Evolutionary conservation across 768 basidiomycete genomes (phyloP).

Genomic region (Symmetrospora coprosmae): DNA sequence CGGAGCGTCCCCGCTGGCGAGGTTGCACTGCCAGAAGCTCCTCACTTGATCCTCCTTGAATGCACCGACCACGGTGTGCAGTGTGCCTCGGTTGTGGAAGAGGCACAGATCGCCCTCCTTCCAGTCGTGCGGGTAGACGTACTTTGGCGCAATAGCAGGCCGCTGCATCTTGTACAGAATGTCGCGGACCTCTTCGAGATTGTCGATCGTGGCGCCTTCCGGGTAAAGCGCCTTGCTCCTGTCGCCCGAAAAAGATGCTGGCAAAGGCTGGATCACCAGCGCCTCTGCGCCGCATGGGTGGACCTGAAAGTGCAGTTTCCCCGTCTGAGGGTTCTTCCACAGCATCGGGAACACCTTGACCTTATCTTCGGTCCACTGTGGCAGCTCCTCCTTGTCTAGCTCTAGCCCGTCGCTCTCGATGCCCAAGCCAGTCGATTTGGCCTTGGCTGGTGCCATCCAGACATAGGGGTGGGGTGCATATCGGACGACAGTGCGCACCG

Average conservation of each 20-base stretch:
- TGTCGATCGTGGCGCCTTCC: slow-evolving; percentile 60
- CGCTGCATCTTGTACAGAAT: slow-evolving; percentile 74
- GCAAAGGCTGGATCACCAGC: slow-evolving; percentile 53
- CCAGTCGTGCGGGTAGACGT: slow-evolving; percentile 86
- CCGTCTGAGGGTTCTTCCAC: slow-evolving; percentile 86
- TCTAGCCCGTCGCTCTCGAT: slow-evolving; percentile 67
- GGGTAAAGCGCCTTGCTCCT: slow-evolving; percentile 59
- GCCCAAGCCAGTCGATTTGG: slow-evolving; percentile 64
- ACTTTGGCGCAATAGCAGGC: slow-evolving; percentile 61
- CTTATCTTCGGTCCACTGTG: slow-evolving; percentile 65
- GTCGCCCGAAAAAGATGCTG: neutral
- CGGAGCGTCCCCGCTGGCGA: slow-evolving; percentile 65
- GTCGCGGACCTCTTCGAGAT: slow-evolving; percentile 57
- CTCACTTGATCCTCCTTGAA: slow-evolving; percentile 44
- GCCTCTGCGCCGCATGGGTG: slow-evolving; percentile 43
- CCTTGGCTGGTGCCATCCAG: slow-evolving; percentile 70
- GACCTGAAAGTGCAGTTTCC: slow-evolving; percentile 70
- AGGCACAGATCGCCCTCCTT: slow-evolving; percentile 58
- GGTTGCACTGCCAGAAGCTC: slow-evolving; percentile 47
- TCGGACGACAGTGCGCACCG: slow-evolving; percentile 57
- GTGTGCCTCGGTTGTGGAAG: slow-evolving; percentile 71
- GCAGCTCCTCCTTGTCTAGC: slow-evolving; percentile 51
- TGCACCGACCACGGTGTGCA: slow-evolving; percentile 65
- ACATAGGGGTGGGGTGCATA: slow-evolving; percentile 50
- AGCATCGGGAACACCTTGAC: slow-evolving; percentile 47